A percentile compares a stretch with the other conserved stretches of the same genome.
phyloP scores from a whole-genome alignment of 1,284 basidiomycete genomes.

The Rhodotorula sp. region DNA sequence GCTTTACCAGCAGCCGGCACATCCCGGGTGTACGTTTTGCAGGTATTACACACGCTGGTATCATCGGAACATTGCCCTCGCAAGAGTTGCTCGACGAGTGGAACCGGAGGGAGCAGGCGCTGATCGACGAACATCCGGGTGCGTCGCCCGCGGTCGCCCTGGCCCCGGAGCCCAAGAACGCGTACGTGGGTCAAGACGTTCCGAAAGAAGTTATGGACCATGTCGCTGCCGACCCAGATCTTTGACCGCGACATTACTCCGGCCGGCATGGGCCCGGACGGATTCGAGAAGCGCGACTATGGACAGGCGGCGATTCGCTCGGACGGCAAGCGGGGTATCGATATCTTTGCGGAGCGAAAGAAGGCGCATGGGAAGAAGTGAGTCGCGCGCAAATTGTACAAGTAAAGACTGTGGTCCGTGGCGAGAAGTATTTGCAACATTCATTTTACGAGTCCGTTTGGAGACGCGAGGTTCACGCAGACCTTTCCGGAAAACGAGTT shows the following conservation, averaged over 20 bases:
- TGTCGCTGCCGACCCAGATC: conserved; percentile 67
- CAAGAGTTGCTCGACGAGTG: conserved; percentile 67
- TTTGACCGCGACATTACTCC: conserved; percentile 72
- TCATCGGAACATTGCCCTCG: conserved; percentile 64
- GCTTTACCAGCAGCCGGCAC: conserved; percentile 68
- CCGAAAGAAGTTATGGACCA: conserved; percentile 56
- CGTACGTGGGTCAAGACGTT: conserved; percentile 65
- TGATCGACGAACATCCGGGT: conserved; percentile 61
- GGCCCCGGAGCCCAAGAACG: conserved; percentile 61
- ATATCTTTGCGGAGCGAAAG: conserved; percentile 18
- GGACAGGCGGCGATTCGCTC: conserved; percentile 66
- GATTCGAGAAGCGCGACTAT: conserved; percentile 59
- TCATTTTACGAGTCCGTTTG: too few species aligned
- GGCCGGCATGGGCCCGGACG: conserved; percentile 53
- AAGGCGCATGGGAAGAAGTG: not conserved
- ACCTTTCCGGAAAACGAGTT: too few species aligned
- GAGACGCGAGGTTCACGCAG: too few species aligned
- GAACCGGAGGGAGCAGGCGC: conserved; percentile 67
- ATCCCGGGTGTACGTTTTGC: conserved; percentile 76
- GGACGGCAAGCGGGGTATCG: conserved; percentile 55
- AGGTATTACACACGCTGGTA: conserved; percentile 65
- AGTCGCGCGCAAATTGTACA: too few species aligned
- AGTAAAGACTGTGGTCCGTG: too few species aligned
- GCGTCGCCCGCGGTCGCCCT: conserved; percentile 66
- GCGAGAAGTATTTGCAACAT: too few species aligned